Evolutionary conservation across 306 rosid species (phyloP).

Genomic region (Quercus dentata): DNA sequence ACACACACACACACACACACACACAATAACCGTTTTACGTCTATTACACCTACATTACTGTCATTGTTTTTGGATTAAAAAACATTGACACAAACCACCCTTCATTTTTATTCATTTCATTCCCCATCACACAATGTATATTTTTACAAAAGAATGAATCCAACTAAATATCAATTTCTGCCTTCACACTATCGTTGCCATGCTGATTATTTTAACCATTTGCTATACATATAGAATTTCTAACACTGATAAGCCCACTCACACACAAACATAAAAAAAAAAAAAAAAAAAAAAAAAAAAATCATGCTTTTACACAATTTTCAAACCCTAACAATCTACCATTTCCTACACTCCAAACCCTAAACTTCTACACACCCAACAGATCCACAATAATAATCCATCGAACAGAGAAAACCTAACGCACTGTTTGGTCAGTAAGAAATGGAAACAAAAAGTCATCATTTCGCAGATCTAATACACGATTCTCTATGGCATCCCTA

Average conservation of each 20-base stretch:
- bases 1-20: background rate
- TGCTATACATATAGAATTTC: background rate
- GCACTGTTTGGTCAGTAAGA: background rate
- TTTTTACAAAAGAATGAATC: background rate
- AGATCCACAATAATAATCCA: background rate
- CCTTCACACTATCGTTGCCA: background rate
- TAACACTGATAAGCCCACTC: background rate
- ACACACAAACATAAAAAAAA: background rate
- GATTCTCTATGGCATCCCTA: background rate
- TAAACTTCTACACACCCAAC: background rate
- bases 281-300: too few species aligned
- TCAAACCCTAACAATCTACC: background rate
- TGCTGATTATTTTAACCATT: background rate
- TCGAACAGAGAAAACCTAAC: background rate
- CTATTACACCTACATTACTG: background rate
- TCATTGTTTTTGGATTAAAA: background rate
- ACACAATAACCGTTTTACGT: background rate
- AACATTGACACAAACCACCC: background rate
- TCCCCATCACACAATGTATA: background rate
- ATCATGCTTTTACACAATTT: background rate
- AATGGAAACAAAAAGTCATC: background rate
- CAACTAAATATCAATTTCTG: background rate
- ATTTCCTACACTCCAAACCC: background rate
- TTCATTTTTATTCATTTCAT: background rate
- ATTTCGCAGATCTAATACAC: background rate